phyloP scores from a whole-genome alignment of 2,329 filamentous ascomycete species.

The Hypoxylon sp. region DNA sequence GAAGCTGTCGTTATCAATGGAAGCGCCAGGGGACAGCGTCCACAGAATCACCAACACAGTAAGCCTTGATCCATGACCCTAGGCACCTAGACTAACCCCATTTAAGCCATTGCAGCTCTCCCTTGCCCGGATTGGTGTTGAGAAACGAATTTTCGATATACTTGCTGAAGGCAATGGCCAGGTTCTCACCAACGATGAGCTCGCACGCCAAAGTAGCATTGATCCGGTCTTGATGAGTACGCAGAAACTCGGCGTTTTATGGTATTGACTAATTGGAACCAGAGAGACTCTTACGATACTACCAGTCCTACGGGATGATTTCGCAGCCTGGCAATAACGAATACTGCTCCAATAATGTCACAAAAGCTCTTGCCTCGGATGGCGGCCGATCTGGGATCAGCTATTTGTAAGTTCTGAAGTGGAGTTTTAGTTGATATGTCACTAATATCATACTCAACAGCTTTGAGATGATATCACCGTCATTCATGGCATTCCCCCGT shows the following conservation, averaged over 20 bases:
- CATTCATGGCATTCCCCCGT: background rate
- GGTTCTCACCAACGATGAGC: background rate
- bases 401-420: background rate
- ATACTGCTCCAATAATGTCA: background rate
- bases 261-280: background rate
- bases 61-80: background rate
- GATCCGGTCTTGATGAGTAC: background rate
- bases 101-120: background rate
- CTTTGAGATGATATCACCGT: background rate
- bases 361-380: background rate
- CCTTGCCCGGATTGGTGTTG: background rate
- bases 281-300: background rate
- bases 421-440: background rate
- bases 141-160: background rate
- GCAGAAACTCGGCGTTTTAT: background rate
- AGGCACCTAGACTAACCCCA: background rate
- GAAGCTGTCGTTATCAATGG: background rate
- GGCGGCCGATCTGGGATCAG: background rate
- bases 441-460: background rate
- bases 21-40: background rate
- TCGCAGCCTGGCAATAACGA: background rate
- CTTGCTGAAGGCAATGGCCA: background rate
- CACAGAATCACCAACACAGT: background rate
- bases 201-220: background rate
- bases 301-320: background rate